phyloP scores from a whole-genome alignment of 1,284 basidiomycete species.

The Austropuccinia psidii region DNA sequence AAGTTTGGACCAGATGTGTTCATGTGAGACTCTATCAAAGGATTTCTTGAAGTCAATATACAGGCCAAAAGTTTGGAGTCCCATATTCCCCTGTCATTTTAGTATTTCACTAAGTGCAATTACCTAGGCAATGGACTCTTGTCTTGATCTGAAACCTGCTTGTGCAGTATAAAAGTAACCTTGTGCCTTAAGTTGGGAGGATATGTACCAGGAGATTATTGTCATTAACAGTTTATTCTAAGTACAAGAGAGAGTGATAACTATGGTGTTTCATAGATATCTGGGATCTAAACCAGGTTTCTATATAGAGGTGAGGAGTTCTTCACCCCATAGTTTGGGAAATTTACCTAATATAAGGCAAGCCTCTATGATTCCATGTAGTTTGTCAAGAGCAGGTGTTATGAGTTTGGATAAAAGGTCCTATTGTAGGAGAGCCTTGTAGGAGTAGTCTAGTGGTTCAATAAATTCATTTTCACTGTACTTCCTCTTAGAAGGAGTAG shows the following conservation, averaged over 20 bases:
- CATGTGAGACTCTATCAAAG: constrained; percentile 3
- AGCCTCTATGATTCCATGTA: background rate
- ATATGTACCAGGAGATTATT: background rate
- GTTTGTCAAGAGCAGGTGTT: background rate
- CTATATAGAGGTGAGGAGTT: background rate
- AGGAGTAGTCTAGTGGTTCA: background rate
- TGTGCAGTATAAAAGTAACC: background rate
- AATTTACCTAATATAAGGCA: background rate
- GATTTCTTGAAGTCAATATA: constrained; percentile 3
- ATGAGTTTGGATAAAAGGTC: background rate
- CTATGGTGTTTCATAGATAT: background rate
- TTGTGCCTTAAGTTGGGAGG: background rate
- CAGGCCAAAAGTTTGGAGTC: background rate
- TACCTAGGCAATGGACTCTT: background rate
- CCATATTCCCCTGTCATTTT: background rate
- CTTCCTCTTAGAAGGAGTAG: background rate
- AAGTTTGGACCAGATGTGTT: background rate
- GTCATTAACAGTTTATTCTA: background rate
- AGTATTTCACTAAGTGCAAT: background rate
- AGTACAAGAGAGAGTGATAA: background rate
- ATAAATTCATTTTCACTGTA: background rate
- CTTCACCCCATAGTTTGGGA: background rate
- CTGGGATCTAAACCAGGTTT: constrained; percentile 5
- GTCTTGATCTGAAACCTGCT: background rate
- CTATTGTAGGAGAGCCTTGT: background rate